phyloP scores from a whole-genome alignment of 2,329 filamentous ascomycete genomes.

The Neocatenulostroma microsporum region DNA sequence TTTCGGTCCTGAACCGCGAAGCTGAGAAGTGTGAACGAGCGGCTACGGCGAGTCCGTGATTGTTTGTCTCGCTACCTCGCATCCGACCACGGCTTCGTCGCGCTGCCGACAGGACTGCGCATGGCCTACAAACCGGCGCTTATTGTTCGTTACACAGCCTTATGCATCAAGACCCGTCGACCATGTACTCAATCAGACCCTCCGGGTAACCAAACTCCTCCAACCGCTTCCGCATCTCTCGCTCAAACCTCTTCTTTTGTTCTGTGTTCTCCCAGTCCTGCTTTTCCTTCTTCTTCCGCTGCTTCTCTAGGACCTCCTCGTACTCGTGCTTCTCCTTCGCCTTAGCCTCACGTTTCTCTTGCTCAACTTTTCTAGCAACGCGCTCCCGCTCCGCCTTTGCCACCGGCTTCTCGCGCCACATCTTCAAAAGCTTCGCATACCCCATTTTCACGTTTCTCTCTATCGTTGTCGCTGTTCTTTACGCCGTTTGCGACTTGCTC shows the following conservation, averaged over 20 bases:
- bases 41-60: too few species aligned
- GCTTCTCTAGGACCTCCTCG: conserved; percentile 31
- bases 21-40: too few species aligned
- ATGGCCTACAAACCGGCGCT: too few species aligned
- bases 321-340: conserved; percentile 38
- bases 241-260: conserved; percentile 30
- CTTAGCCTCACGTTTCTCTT: conserved; percentile 32
- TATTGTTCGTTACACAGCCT: too few species aligned
- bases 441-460: conserved; percentile 32
- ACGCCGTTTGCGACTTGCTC: too few species aligned
- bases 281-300: conserved; percentile 35
- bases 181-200: conserved; percentile 41
- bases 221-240: conserved; percentile 39
- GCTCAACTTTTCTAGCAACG: conserved; percentile 21
- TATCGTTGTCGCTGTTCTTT: conserved; percentile 35
- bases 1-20: too few species aligned
- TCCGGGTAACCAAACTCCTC: conserved; percentile 40
- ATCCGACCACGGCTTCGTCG: too few species aligned
- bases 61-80: too few species aligned
- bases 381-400: conserved; percentile 34
- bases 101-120: too few species aligned
- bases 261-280: conserved; percentile 27
- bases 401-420: conserved; percentile 33
- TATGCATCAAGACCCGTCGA: too few species aligned
- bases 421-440: conserved; percentile 31